phyloP scores from a whole-genome alignment of 2,329 filamentous ascomycete species.

The Ophiognomonia clavigignenti-juglandacearum region DNA sequence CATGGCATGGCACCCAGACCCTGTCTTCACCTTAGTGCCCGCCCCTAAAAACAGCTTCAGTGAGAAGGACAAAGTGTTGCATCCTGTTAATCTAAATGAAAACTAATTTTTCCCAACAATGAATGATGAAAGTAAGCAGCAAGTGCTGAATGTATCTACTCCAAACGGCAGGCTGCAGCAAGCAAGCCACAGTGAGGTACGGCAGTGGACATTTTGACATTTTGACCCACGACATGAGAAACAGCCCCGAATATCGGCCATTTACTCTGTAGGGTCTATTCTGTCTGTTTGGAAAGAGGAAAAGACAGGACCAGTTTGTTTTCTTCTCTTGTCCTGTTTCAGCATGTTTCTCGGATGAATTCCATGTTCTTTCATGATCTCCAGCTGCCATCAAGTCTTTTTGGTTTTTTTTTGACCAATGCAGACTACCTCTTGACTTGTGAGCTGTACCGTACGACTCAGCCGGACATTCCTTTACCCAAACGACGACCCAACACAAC shows the following conservation, averaged over 20 bases:
- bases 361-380: neutral
- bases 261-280: neutral
- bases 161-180: too few species aligned
- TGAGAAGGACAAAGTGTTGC: too few species aligned
- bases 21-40: too few species aligned
- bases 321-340: neutral
- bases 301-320: neutral
- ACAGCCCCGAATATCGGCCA: constrained; percentile 6
- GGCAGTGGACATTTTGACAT: neutral
- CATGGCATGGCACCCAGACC: too few species aligned
- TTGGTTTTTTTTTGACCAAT: neutral
- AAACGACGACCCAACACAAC: neutral
- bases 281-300: neutral
- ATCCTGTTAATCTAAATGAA: too few species aligned
- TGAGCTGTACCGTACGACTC: neutral
- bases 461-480: neutral
- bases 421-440: neutral
- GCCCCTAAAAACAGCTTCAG: too few species aligned
- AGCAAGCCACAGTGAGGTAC: neutral
- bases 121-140: too few species aligned
- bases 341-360: neutral
- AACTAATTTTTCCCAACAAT: too few species aligned
- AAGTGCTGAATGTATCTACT: too few species aligned
- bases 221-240: neutral
- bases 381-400: neutral